These are phyloP conservation scores for Ogataea nitratoaversa DNA, from an alignment of 805 yeast species.

Conservation along the genomic window DNA sequence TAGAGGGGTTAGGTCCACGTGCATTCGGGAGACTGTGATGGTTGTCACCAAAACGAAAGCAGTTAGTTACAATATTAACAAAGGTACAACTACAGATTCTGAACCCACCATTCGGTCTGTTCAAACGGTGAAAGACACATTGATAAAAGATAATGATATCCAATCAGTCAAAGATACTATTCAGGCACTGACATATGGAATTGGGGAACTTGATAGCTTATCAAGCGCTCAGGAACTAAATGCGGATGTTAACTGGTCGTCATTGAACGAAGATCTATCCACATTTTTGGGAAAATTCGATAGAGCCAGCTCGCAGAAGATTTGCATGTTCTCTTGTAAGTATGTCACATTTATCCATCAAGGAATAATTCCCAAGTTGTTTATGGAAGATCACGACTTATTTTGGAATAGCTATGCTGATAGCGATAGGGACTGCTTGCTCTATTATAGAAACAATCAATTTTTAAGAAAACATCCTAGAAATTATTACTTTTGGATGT, in stretches of 20 bases:
- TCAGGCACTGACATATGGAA: background rate
- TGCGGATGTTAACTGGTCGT: background rate
- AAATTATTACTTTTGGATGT: slow-evolving; percentile 8
- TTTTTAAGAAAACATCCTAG: background rate
- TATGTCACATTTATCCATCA: slow-evolving; percentile 4
- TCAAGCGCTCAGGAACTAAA: background rate
- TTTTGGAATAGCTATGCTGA: slow-evolving; percentile 1
- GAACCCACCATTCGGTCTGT: background rate
- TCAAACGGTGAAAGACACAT: background rate
- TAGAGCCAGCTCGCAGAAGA: background rate
- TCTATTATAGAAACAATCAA: background rate
- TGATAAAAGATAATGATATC: background rate
- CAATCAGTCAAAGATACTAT: background rate
- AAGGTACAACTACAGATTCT: background rate
- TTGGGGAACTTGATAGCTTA: background rate
- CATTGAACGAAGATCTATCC: background rate
- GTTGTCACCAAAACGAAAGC: background rate
- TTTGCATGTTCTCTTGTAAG: slow-evolving; percentile 3
- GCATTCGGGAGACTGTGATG: background rate
- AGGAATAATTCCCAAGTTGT: slow-evolving; percentile 3
- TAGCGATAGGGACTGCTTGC: background rate
- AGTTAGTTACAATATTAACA: background rate
- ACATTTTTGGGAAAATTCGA: background rate
- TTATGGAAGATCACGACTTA: slow-evolving; percentile 3
- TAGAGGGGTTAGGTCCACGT: background rate